Evolutionary conservation across 179 eudicot genomes (phyloP).

Genomic region (Corrigiola litoralis): DNA sequence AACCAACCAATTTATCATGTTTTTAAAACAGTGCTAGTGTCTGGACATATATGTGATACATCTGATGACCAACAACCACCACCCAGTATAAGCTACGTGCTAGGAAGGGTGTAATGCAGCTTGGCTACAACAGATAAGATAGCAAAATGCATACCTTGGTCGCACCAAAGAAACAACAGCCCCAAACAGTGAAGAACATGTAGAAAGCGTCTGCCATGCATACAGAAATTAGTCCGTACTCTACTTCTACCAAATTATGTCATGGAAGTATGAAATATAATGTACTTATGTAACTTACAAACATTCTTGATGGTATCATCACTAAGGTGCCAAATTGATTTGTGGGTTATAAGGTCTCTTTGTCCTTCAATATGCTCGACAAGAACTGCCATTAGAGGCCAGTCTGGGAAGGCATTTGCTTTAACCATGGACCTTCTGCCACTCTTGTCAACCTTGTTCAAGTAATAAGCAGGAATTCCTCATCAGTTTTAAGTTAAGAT

Average conservation of each 20-base stretch:
- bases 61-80: no score
- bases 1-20: background rate
- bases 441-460: conserved; percentile 18
- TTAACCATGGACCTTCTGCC: conserved; percentile 29
- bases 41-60: background rate
- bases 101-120: background rate
- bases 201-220: conserved; percentile 53
- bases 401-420: conserved; percentile 68
- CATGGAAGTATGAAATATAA: background rate
- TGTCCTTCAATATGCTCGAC: conserved; percentile 79
- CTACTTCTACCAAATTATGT: background rate
- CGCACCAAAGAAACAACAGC: conserved; percentile 85
- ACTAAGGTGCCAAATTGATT: conserved; percentile 85
- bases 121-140: background rate
- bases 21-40: no score
- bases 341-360: conserved; percentile 69
- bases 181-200: conserved; percentile 83
- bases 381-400: conserved; percentile 80
- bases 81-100: background rate
- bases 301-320: conserved; percentile 73
- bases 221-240: background rate
- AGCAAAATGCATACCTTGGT: conserved; percentile 47
- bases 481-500: background rate
- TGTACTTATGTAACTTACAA: conserved; percentile 44
- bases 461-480: background rate